Base-by-base conservation (phyloP, 78 protist genomes). In the Dictyostelium capitatum region DNA sequence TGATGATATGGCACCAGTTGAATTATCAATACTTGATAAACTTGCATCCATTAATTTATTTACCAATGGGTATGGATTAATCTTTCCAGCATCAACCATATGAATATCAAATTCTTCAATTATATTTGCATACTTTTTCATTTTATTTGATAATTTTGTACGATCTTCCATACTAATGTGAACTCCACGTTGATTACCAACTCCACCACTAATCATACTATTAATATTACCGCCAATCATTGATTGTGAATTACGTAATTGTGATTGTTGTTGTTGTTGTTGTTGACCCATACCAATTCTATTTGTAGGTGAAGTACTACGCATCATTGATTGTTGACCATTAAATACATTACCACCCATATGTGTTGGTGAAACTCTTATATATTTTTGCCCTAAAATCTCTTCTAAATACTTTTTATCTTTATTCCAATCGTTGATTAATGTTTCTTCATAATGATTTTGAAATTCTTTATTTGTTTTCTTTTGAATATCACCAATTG, bases 381-480 rank as follows among this genome's bases (percentile, higher is more conserved):
- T 65, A 32, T 57, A 69, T 25, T 78, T 77, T 51, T 87, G 93
- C 20, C 93, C 93, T 12, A 87, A 48, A 3, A 74, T 65, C 79
- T 87, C 93, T 17, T 87, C 93, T 25, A 87, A 28, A 41, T 19
- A 30, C 30, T 78, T 87, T 50, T 87, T 87, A 32, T 87, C 93
- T 48, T 54, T 48, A 47, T 28, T 65, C 93, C 93, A 87, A 67
- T 87, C 93, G 7, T 17, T 8, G 11, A 77, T 32, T 7, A 79
- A 64, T 28, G 85, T 25, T 25, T 54, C 47, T 25, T 87, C 82
- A 30, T 77, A 77, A 30, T 77, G 79, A 0, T n/a, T 25, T 62
- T 59, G 69, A 78, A 87, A 87, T 32, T 87, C 84, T 50, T 77
- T 74, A 9, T 19, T 23, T 14, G 93, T 77, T 37, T 65, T 74